Base-by-base conservation (phyloP, 345 rosid species). In the Gossypium longicalyx region DNA sequence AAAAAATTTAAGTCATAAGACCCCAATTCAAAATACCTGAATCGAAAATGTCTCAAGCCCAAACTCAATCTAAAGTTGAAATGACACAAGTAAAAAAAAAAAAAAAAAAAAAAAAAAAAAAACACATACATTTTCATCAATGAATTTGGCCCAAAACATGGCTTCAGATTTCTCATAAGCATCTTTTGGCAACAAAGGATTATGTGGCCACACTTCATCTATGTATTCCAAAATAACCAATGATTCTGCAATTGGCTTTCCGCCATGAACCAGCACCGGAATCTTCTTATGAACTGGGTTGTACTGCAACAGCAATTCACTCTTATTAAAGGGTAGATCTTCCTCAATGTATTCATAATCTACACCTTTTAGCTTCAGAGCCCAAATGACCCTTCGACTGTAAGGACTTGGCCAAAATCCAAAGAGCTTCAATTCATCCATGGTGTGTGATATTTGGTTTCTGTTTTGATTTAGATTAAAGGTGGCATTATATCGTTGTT, bases 371-470 rank as follows among this genome's bases (percentile, higher is more conserved):
- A 72, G 67, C 25, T 72, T 72, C 2, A 72, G 47, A 47, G 67
- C 65, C 74, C 74, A 71, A 12, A 71, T 71, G 53, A 71, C 41
- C 41, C 74, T 71, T 54, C 25, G 19, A 29, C 65, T 54, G 15
- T 38, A 71, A 17, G 74, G 63, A 59, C 74, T 71, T 11, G 74
- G 22, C 74, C 65, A 71, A 20, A 23, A 57, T 20, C 74, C 74
- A 8, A 71, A 43, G 38, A 71, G 74, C 74, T 71, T 71, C 63
- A 71, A 65, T 57, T 71, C 65, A 19, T 16, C 49, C 74, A 71
- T 71, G 44, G 13, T 27, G 23, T 60, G 65, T 19, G 0, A 2
- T 23, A 29, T 45, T 27, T 12, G 23, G 19, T 29, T 3, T 52
- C 12, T 20, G 9, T 13, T 45, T 13, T 2, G 7, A 58, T 6